Evolutionary conservation across 148 eudicot species (phyloP), one percentile per base, ranked within the genome.

Genomic region (Linanthus parryae): DNA sequence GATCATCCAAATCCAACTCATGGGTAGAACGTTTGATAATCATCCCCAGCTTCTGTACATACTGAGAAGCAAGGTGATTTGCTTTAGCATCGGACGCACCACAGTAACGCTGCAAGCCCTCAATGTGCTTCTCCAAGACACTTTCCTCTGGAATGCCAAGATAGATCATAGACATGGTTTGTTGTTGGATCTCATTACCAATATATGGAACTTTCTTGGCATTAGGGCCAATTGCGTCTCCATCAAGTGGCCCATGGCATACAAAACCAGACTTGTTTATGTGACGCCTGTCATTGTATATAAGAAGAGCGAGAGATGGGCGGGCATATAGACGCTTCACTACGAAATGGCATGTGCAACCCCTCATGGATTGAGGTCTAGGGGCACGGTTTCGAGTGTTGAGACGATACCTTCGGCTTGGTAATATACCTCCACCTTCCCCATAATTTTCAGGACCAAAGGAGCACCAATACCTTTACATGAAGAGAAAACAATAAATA

Each of bases 401-500:
- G 20, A 94, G 75, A 8, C 99, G 80, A 77, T 83, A 86, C 45
- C 77, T 70, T 59, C 98, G 64, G 66, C 94, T 91, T 44, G 98
- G 98, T 59, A 91, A 81, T 61, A 77, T 75, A 51, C 61, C 76
- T 31, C 99, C 99, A 68, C 88, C 96, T 78, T 94, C 99, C 54
- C 99, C 99, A 64, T 94, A 80, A 59, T 94, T 80, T 70, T 94
- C 99, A 54, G 99, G 99, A 54, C 99, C 99, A 80, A 94, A 94
- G 51, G 99, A 94, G 49, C 99, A 94, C 96, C 99, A 94, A 65
- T 94, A 94, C 75, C 99, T 88, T 78, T n/a, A n/a, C 65, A 78
- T 15, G 35, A 10, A 30, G 17, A 31, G 5, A 25, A 31, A 43
- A 34, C 22, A 58, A 21, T 17, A 27, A 28, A 20, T 22, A 4